Base-by-base conservation (phyloP, 495 filamentous ascomycete species). In the Penicillium pulvis region DNA sequence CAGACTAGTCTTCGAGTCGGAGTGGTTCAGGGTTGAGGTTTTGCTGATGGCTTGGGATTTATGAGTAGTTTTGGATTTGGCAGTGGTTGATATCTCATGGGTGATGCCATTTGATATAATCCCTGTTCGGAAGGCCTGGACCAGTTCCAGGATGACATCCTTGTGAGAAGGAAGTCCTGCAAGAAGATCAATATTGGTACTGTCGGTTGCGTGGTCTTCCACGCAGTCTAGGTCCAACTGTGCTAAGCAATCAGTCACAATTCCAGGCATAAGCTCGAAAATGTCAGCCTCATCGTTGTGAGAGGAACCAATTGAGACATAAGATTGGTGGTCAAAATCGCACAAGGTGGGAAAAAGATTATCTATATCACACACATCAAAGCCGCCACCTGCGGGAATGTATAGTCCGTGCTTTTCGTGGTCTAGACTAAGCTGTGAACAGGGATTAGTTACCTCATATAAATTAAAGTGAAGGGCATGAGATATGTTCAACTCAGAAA, bases 1-100 rank as follows among this genome's bases (percentile, higher is more conserved):
- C 10, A 53, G 51, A 42, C 51, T 42, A 16, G 8, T 44, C 31
- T 17, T 14, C 53, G n/a, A 31, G 6, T 52, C 49, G 12, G 20
- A 41, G 11, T 50, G 47, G 3, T 31, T 50, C 47, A 50, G 30
- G 26, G 24, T 16, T 3, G 16, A 14, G 3, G 12, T 31, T 23
- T 33, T 31, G 39, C 11, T n/a, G 39, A 16, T 14, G 39, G 16
- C 20, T 23, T 1, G 20, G 1, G 20, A 16, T 16, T 39, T 7
- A 4, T 41, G 39, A 17, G n/a, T 41, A 41, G 0, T 12, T 3
- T 36, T 10, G 1, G 39, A 41, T 41, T 4, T 7, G 10, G 6
- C 33, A 36, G 9, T 3, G 33, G 33, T 3, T 4, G 16, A 16
- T 17, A 17, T 17, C n/a, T 41, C 16, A 1, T 16, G 39, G 16